Evolutionary conservation across 177 flowering plant species (phyloP).

Genomic region (Telopea speciosissima): DNA sequence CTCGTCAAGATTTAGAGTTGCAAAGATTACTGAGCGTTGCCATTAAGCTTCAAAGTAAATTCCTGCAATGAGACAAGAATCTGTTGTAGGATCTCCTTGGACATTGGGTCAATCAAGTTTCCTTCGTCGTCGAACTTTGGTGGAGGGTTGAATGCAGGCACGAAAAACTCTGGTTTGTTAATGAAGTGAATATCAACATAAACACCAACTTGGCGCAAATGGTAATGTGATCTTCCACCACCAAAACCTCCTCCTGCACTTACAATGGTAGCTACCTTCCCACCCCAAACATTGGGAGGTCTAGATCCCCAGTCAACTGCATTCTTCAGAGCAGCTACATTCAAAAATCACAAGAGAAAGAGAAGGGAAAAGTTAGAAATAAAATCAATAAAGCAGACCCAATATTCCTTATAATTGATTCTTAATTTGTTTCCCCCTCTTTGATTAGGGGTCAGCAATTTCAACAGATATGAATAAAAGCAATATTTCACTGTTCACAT

Average conservation of each 20-base stretch:
- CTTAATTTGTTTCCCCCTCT: too few relatives aligned
- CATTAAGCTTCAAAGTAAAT: constrained; percentile 50
- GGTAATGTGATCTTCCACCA: constrained; percentile 62
- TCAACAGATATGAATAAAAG: too few relatives aligned
- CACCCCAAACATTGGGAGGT: constrained; percentile 82
- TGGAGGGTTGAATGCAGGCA: constrained; percentile 57
- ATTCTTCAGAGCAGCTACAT: constrained; percentile 67
- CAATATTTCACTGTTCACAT: too few relatives aligned
- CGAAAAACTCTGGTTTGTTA: constrained; percentile 65
- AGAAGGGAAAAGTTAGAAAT: not conserved
- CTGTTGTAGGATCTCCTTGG: constrained; percentile 36
- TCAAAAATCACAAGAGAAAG: not conserved
- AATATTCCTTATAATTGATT: too few relatives aligned
- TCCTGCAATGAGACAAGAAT: constrained; percentile 50
- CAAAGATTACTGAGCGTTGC: constrained; percentile 14
- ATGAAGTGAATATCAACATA: constrained; percentile 85
- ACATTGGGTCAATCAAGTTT: constrained; percentile 40
- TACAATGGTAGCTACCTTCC: constrained; percentile 76
- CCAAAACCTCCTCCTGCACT: constrained; percentile 62
- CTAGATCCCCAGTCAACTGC: constrained; percentile 95
- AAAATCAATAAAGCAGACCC: too few relatives aligned
- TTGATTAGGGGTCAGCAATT: too few relatives aligned
- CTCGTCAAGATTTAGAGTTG: not conserved
- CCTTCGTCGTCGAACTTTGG: constrained; percentile 63
- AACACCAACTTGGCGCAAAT: constrained; percentile 84